Percentiles rank a stretch among this genome's conserved stretches.
These are phyloP conservation scores for Filobasidium uniguttulatum DNA, from an alignment of 1,284 basidiomycete genomes.

Conservation along the genomic window DNA sequence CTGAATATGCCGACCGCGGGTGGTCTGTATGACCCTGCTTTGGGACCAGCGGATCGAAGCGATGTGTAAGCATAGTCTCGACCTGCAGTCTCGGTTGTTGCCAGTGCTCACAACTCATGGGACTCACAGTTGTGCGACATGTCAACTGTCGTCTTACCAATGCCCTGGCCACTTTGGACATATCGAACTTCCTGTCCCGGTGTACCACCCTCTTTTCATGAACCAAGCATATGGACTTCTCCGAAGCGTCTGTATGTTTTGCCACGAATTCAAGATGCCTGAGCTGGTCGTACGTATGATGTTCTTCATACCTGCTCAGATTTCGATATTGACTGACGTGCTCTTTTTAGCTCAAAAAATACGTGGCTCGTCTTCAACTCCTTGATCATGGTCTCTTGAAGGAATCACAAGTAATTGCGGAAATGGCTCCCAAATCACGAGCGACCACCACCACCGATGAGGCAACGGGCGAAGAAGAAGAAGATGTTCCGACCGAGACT, in stretches of 20 bases:
- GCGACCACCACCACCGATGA: constrained; percentile 21
- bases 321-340: not conserved
- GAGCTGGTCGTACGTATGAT: constrained; percentile 52
- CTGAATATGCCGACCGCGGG: constrained; percentile 81
- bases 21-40: constrained; percentile 87
- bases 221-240: constrained; percentile 78
- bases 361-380: constrained; percentile 72
- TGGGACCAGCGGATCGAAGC: constrained; percentile 74
- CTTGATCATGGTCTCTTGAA: constrained; percentile 80
- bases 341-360: constrained; percentile 54
- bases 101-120: not conserved
- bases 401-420: constrained; percentile 63
- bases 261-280: constrained; percentile 79
- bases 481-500: constrained; percentile 37
- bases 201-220: constrained; percentile 97
- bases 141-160: constrained; percentile 75
- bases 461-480: constrained; percentile 31
- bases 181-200: constrained; percentile 87
- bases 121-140: constrained; percentile 69
- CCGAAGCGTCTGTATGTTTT: constrained; percentile 85
- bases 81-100: too few species aligned
- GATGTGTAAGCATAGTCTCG: constrained; percentile 92
- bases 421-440: constrained; percentile 38
- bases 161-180: constrained; percentile 99
- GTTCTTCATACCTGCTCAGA: not conserved